Evolutionary conservation across 345 rosid genomes (phyloP).

Genomic region (Rhodamnia rubescens): DNA sequence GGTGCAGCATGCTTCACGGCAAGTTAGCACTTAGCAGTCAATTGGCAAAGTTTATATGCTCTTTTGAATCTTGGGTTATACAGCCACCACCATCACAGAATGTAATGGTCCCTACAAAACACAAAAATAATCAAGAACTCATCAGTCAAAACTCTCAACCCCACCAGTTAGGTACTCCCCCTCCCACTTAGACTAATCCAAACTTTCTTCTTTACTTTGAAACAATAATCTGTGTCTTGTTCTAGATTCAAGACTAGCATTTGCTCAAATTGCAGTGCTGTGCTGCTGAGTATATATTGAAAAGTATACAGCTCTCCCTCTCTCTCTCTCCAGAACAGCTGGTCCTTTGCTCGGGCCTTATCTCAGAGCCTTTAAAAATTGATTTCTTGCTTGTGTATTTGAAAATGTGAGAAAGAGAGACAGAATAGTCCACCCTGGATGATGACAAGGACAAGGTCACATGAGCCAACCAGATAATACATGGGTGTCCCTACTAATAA

Average conservation of each 20-base stretch:
- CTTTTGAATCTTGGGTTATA: background rate
- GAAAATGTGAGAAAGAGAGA: background rate
- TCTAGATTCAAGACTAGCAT: background rate
- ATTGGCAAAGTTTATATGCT: background rate
- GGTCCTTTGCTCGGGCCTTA: background rate
- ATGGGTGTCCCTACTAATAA: slow-evolving; percentile 24
- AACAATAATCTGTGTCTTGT: background rate
- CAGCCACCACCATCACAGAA: background rate
- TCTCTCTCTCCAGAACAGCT: background rate
- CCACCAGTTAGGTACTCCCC: background rate
- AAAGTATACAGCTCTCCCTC: background rate
- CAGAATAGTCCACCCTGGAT: background rate
- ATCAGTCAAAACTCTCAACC: background rate
- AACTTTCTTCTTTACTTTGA: background rate
- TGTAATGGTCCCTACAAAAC: background rate
- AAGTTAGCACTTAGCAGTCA: background rate
- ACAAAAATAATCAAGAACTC: background rate
- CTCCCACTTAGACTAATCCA: background rate
- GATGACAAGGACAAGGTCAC: slow-evolving; percentile 40
- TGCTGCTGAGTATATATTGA: background rate
- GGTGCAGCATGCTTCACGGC: slow-evolving; percentile 2
- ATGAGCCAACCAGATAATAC: slow-evolving; percentile 45
- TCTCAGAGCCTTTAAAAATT: background rate
- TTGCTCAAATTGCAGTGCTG: background rate
- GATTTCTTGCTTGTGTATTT: background rate